phyloP scores from a whole-genome alignment of 2,329 filamentous ascomycete species.

The Fusarium sp. region DNA sequence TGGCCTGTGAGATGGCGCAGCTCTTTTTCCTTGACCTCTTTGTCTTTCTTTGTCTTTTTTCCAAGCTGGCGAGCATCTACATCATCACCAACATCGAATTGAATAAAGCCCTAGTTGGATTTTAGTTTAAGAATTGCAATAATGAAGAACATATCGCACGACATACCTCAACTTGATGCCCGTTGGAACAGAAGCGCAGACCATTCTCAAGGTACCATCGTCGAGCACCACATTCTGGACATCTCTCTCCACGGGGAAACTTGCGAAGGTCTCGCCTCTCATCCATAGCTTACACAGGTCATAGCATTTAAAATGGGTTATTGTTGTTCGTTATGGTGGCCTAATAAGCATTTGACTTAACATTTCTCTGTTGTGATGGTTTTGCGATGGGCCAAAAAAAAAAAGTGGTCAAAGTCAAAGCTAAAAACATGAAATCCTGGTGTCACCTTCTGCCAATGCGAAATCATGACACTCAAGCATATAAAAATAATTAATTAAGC shows the following conservation, averaged over 20 bases:
- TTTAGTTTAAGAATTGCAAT: neutral
- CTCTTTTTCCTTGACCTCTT: constrained; percentile 64
- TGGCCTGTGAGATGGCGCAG: constrained; percentile 70
- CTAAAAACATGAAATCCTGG: neutral
- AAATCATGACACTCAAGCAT: neutral
- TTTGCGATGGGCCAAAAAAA: constrained; percentile 12
- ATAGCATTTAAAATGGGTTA: neutral
- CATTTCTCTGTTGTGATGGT: neutral
- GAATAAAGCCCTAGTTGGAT: constrained; percentile 60
- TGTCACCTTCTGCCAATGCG: neutral
- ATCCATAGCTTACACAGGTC: constrained; percentile 50
- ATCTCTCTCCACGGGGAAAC: constrained; percentile 65
- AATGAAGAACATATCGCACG: neutral
- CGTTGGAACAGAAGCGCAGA: constrained; percentile 81
- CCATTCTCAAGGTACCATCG: constrained; percentile 81
- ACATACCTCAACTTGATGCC: constrained; percentile 79
- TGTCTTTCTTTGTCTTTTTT: constrained; percentile 65
- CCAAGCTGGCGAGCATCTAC: constrained; percentile 75
- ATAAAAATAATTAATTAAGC: neutral
- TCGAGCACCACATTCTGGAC: constrained; percentile 75
- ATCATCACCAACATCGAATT: constrained; percentile 72
- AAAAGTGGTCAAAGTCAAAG: constrained; percentile 23
- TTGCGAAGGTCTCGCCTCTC: constrained; percentile 58
- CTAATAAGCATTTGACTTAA: neutral
- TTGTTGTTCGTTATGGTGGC: neutral